Evolutionary conservation across 2,329 filamentous ascomycete genomes (phyloP), one percentile per base, ranked within the genome.

Genomic region (Talaromyces sp.): DNA sequence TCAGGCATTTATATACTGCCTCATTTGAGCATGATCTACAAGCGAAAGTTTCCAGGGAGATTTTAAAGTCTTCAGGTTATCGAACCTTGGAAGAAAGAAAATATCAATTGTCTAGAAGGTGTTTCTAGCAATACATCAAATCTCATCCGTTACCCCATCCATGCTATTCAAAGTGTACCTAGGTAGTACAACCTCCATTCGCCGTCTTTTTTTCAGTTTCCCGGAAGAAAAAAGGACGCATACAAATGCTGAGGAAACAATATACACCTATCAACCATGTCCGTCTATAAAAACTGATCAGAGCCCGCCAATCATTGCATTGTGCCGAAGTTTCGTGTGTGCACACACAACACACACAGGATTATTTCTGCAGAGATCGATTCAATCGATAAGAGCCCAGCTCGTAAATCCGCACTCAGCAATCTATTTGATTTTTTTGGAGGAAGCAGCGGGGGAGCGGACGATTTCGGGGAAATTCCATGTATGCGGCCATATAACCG

Each of bases 401-500:
- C 48, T 36, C 31, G 15, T 10, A 52, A 39, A 39, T 13, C 36
- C 11, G n/a, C n/a, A 22, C 15, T 52, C 35, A 39, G 17, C n/a
- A 37, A 28, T n/a, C 35, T 52, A 52, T n/a, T 52, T 17, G 15
- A n/a, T 28, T 52, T 59, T 59, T 41, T 56, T 59, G 37, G 37
- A 52, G 5, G 54, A 15, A 3, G n/a, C 41, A 10, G 15, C 25
- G 28, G 57, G 59, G 58, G 17, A 63, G 46, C 71, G 73, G 37
- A 82, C 71, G 15, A 86, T 74, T 53, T 80, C 75, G 5, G 84
- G 84, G 61, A 85, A 82, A 6, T 78, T 81, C 64, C 84, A 79
- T 13, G 84, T 63, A 22, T 80, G 82, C 1, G 86, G 83, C 89
- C 90, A 95, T 53, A 81, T 67, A 57, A 94, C 75, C 65, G 81